Base-by-base conservation (phyloP, 345 rosid species). In the Eutrema yunnanense region DNA sequence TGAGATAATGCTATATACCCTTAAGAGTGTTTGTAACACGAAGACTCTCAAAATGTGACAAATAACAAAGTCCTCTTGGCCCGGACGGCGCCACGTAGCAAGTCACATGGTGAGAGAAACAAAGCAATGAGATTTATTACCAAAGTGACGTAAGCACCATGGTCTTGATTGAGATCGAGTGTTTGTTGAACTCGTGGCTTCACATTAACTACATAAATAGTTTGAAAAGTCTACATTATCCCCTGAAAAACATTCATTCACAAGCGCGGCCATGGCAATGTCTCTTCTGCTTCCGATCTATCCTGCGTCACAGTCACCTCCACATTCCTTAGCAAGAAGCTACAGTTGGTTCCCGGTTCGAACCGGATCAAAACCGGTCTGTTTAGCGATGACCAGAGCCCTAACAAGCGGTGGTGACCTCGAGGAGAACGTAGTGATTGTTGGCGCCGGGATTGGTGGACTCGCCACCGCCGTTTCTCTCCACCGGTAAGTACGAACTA, bases 401-500 rank as follows among this genome's bases (percentile, higher is more conserved):
- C 67, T 67, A 65, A 6, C 32, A 69, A 62, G 14, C 46, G 48
- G 65, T 44, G 88, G 53, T 66, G 80, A 70, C 3, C 48, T 38
- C 62, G 84, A 84, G 69, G 90, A 86, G 77, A 83, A 86, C 33
- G 76, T 87, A 46, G 92, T 90, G 69, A 69, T 90, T 19, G 87
- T 90, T 2, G 97, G 96, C 2, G 98, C 91, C 14, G 97, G 98
- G 34, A 90, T 93, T 36, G 96, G 92, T 2, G 97, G 98, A 14
- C 94, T 93, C 9, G 92, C 97, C 62, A 86, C 97, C 54, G 95
- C 98, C 19, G 86, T 86, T 46, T 90, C 98, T 8, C 96, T 93
- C 41, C 82, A 82, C 61, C 82, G 89, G 98, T 90, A 30, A 69
- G 68, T 64, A 37, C 7, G 4, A 16, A 36, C 2, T 47, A 19